phyloP scores from a whole-genome alignment of 768 basidiomycete species.

The Mycena maculata region DNA sequence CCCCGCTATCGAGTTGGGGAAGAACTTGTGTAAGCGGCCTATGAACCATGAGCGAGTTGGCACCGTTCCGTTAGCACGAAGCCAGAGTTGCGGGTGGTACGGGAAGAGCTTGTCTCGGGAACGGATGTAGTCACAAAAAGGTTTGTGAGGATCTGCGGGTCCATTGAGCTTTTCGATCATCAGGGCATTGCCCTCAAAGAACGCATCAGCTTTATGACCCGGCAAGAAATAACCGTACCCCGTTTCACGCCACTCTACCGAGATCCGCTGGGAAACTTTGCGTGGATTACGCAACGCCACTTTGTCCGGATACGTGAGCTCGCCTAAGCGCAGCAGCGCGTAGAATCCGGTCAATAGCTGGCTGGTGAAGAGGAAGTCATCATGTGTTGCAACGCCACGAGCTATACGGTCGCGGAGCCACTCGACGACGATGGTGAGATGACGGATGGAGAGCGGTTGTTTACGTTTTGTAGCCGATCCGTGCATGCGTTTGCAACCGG shows the following conservation, averaged over 20 bases:
- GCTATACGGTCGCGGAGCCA: neutral
- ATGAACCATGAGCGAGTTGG: slow-evolving; percentile 53
- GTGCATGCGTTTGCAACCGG: slow-evolving; percentile 43
- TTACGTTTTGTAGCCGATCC: slow-evolving; percentile 40
- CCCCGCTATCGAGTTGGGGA: slow-evolving; percentile 42
- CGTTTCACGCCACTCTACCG: too few species aligned
- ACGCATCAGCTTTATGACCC: too few species aligned
- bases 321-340: slow-evolving; percentile 47
- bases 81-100: slow-evolving; percentile 49
- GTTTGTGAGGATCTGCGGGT: too few species aligned
- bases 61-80: slow-evolving; percentile 42
- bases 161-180: too few species aligned
- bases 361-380: slow-evolving; percentile 44
- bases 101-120: too few species aligned
- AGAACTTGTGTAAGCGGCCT: slow-evolving; percentile 37
- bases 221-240: too few species aligned
- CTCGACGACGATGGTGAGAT: slow-evolving; percentile 27
- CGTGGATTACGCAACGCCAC: slow-evolving; percentile 7
- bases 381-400: slow-evolving; percentile 12
- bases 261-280: too few species aligned
- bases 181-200: too few species aligned
- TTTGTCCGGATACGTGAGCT: slow-evolving; percentile 45
- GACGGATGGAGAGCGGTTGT: slow-evolving; percentile 35
- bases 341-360: slow-evolving; percentile 44
- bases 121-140: too few species aligned